Conservation (phyloP, 371 early-diverging fungal genomes). For the Mucor mucedo region DNA sequence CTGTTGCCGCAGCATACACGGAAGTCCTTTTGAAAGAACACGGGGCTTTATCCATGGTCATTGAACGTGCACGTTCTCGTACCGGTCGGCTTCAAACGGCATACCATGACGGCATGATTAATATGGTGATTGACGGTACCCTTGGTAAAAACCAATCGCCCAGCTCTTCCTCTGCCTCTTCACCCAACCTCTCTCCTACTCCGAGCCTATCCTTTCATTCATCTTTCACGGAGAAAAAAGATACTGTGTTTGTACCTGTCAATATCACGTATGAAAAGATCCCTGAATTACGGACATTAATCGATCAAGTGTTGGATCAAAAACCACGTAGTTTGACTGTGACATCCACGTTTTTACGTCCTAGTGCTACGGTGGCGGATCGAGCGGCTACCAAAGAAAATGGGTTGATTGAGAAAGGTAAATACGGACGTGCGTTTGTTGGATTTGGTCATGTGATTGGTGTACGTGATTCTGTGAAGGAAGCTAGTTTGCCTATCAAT, state of each 20-base stretch:
- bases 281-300: constrained; percentile 48
- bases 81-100: constrained; percentile 50
- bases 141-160: constrained; percentile 40
- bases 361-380: constrained; percentile 43
- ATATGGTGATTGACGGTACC: constrained; percentile 53
- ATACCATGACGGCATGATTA: constrained; percentile 48
- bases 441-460: constrained; percentile 47
- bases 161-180: neutral
- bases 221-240: constrained; percentile 17
- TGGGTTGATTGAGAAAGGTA: constrained; percentile 33
- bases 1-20: constrained; percentile 53
- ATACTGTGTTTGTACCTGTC: constrained; percentile 47
- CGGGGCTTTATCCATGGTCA: constrained; percentile 48
- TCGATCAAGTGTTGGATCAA: constrained; percentile 57
- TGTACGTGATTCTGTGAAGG: constrained; percentile 24
- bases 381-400: constrained; percentile 41
- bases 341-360: constrained; percentile 37
- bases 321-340: constrained; percentile 32
- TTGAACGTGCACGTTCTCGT: constrained; percentile 52
- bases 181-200: constrained; percentile 12
- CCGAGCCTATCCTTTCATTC: constrained; percentile 8
- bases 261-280: constrained; percentile 57
- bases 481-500: constrained; percentile 12
- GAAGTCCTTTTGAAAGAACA: constrained; percentile 50
- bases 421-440: constrained; percentile 53